Base-by-base conservation (phyloP, 1,284 basidiomycete genomes). In the Marasmius fiardii region DNA sequence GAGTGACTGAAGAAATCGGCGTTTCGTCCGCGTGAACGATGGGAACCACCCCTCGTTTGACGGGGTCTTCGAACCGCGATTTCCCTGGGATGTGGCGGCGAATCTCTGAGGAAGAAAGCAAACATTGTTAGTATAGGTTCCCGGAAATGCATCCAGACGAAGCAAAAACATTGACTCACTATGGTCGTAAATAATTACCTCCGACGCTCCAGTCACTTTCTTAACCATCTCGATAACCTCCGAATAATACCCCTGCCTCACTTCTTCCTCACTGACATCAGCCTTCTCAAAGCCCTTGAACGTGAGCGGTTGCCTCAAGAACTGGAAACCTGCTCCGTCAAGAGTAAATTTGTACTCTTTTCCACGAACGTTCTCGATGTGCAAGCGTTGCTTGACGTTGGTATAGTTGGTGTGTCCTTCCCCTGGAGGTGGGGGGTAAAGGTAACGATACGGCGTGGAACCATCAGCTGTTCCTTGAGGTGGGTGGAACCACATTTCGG, bases 11-110 rank as follows among this genome's bases (percentile, higher is more conserved):
- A 3, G 82, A 75, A 5, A 68, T 61, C 43, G 71, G 73, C 0
- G 83, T 82, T 66, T 86, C 84, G 65, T 86, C 85, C 54, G 83
- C 77, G 62, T 86, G 84, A 0, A 78, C 78, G 39, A 66, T 64
- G 5, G 70, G 18, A 11, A 79, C 76, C 5, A 81, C 80, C 58
- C 78, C 75, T 26, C 79, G 74, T n/a, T 66, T 73, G 7, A 68
- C 52, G 1, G 74, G 71, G n/a, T 60, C 50, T 31, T 31, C 28
- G 43, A 74, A 23, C 4, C 43, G 76, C 16, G 66, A 55, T 16
- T 74, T 64, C 23, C 68, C 72, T 1, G 74, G 74, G 10, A 71
- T 69, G 20, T 60, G 69, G n/a, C 71, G 71, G 11, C 78, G 74
- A 45, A 78, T 65, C n/a, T 77, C 76, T 77, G 48, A 24, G 11